A percentile compares a stretch with the other conserved stretches of the same genome.
phyloP scores from a whole-genome alignment of 202 grass and related monocot species.

The Zizania palustris region DNA sequence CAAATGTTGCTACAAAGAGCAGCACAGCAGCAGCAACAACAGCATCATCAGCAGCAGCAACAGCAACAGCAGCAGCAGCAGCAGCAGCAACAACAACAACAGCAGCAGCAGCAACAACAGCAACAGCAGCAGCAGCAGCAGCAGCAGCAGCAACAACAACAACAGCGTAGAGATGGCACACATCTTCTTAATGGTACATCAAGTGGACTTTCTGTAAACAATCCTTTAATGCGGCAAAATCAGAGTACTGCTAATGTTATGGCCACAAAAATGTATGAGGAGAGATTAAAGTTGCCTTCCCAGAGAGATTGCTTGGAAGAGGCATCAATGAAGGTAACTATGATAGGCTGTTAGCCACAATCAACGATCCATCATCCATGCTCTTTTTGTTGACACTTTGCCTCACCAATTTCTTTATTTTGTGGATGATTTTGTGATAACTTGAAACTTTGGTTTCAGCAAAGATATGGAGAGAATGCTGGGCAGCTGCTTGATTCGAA shows the following conservation, averaged over 20 bases:
- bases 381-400: conserved; percentile 26
- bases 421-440: conserved; percentile 38
- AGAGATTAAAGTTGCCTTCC: conserved; percentile 84
- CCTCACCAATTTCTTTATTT: background rate
- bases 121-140: conserved; percentile 43
- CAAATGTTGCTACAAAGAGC: no score
- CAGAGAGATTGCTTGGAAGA: conserved; percentile 88
- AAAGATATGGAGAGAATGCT: conserved; percentile 84
- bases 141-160: conserved; percentile 26
- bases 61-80: conserved; percentile 53
- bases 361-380: background rate
- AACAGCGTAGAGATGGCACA: conserved; percentile 82
- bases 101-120: conserved; percentile 50
- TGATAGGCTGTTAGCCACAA: conserved; percentile 5
- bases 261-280: conserved; percentile 99
- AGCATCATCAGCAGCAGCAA: conserved; percentile 91
- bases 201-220: conserved; percentile 66
- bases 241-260: conserved; percentile 85
- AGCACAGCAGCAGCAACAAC: conserved; percentile 55
- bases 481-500: conserved; percentile 75
- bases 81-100: conserved; percentile 38
- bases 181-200: conserved; percentile 82
- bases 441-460: conserved; percentile 59
- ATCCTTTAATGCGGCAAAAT: conserved; percentile 71
- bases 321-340: conserved; percentile 80